Percentiles rank a stretch among this genome's conserved stretches.
Evolutionary conservation across 2,329 filamentous ascomycete species (phyloP).

Genomic region (Cytospora chrysosperma): DNA sequence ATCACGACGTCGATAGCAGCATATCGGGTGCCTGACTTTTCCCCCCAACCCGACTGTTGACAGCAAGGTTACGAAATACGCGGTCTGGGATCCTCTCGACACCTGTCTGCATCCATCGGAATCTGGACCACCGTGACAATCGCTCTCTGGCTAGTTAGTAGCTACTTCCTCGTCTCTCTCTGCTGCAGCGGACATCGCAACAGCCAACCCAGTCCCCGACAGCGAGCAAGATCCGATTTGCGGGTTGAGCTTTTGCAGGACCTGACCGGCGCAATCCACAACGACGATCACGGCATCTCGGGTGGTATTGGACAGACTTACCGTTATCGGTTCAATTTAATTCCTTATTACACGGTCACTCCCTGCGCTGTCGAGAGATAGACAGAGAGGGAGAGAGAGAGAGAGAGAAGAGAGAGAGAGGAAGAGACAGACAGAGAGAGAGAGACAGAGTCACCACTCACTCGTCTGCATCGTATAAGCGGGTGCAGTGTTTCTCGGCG

Average conservation of each 20-base stretch:
- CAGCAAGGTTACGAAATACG: background rate
- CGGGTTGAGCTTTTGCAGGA: background rate
- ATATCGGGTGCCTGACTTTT: no score
- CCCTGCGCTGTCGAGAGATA: slow-evolving; percentile 2
- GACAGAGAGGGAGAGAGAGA: no score
- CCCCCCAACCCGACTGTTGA: no score
- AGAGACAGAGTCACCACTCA: background rate
- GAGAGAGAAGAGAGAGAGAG: no score
- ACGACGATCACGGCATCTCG: slow-evolving; percentile 14
- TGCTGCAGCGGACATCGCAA: slow-evolving; percentile 15
- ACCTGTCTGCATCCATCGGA: background rate
- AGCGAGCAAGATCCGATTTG: slow-evolving; percentile 2
- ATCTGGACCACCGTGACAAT: background rate
- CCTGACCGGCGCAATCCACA: slow-evolving; percentile 8
- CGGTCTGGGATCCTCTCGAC: slow-evolving; percentile 1
- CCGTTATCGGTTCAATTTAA: background rate
- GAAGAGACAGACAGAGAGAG: no score
- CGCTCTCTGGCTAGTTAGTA: background rate
- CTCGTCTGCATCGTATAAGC: background rate
- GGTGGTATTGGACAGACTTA: background rate
- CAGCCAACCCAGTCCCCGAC: background rate
- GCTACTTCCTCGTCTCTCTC: slow-evolving; percentile 2
- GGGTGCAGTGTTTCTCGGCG: slow-evolving; percentile 5
- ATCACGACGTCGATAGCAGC: background rate
- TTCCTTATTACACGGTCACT: background rate